Conservation (phyloP, 805 yeast species). For the Scheffersomyces spartinae region DNA sequence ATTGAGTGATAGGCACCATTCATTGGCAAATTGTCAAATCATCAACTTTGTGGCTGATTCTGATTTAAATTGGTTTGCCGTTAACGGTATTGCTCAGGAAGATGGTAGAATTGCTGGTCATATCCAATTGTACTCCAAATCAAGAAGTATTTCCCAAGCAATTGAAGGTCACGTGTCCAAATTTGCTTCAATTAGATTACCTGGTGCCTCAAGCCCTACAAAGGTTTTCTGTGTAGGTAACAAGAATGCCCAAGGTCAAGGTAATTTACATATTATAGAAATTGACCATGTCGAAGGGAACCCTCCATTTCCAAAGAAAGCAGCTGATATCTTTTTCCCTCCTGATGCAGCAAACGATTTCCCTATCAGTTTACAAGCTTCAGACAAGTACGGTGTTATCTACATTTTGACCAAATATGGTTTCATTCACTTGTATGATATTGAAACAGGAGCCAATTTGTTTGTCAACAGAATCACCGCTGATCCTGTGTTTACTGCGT, state of each 20-base stretch:
- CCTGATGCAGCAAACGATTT: constrained; percentile 93
- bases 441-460: constrained; percentile 84
- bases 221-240: constrained; percentile 90
- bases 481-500: constrained; percentile 87
- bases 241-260: constrained; percentile 62
- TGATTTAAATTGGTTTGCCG: constrained; percentile 83
- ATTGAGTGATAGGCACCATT: constrained; percentile 74
- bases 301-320: constrained; percentile 80
- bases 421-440: constrained; percentile 88
- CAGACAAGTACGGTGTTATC: constrained; percentile 75
- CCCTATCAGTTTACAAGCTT: constrained; percentile 86
- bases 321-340: constrained; percentile 90
- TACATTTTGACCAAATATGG: constrained; percentile 93
- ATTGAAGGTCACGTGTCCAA: constrained; percentile 96
- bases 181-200: constrained; percentile 67
- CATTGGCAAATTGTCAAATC: constrained; percentile 71
- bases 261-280: constrained; percentile 81
- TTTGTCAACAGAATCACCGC: constrained; percentile 95
- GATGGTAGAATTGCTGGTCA: constrained; percentile 92
- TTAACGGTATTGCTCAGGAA: constrained; percentile 91
- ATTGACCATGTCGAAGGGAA: constrained; percentile 85
- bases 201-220: constrained; percentile 62
- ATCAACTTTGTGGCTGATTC: constrained; percentile 81
- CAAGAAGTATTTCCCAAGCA: constrained; percentile 88
- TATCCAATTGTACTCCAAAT: constrained; percentile 81